A percentile compares a stretch with the other conserved stretches of the same genome.
Conservation (phyloP, 177 flowering plant genomes). For the Vitis hybrid region DNA sequence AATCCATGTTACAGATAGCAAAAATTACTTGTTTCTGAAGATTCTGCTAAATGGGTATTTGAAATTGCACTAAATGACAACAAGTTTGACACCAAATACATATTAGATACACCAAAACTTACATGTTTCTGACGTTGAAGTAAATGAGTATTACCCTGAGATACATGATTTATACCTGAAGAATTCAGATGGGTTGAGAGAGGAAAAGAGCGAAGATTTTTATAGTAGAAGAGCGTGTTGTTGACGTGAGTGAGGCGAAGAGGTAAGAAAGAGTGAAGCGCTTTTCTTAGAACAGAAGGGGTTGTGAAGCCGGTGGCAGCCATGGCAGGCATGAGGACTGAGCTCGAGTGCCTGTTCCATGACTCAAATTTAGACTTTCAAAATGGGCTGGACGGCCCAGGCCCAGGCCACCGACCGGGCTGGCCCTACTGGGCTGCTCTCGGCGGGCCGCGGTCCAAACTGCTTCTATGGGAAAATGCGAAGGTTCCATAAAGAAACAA, state of each 20-base stretch:
- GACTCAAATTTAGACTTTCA: not conserved
- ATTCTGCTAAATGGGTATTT: constrained; percentile 5
- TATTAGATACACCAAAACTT: not conserved
- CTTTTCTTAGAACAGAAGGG: constrained; percentile 26
- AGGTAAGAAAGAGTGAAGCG: constrained; percentile 11
- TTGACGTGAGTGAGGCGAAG: constrained; percentile 10
- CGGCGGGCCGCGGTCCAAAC: no score
- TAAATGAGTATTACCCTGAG: not conserved
- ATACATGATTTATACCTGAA: constrained; percentile 25
- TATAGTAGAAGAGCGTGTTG: constrained; percentile 6
- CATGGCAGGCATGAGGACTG: constrained; percentile 18
- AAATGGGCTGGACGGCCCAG: not conserved
- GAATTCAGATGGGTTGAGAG: constrained; percentile 8
- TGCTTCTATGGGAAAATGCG: no score
- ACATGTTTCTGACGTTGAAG: not conserved
- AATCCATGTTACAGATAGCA: no score
- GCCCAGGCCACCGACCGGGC: not conserved
- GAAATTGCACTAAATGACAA: not conserved
- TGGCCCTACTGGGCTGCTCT: no score
- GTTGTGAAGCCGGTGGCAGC: constrained; percentile 27
- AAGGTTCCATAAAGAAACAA: no score
- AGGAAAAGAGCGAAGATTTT: constrained; percentile 15
- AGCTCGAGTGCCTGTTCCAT: not conserved
- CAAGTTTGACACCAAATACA: not conserved
- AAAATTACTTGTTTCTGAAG: no score